Evolutionary conservation across 1,284 basidiomycete species (phyloP).

Genomic region (Austroboletus rostrupii): DNA sequence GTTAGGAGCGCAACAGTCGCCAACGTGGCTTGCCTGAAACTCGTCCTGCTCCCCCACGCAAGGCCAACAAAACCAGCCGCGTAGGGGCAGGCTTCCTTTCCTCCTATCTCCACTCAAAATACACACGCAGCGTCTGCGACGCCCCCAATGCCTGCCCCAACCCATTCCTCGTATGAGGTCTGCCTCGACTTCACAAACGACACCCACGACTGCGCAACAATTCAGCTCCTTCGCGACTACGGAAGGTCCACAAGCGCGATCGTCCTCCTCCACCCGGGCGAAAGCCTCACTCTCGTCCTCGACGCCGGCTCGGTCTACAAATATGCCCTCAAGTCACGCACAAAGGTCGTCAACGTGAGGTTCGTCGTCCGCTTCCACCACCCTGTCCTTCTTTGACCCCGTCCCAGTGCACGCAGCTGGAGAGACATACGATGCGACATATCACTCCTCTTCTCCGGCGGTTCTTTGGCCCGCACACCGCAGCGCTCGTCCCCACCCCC

Average conservation of each 20-base stretch:
- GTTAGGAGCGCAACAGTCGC: constrained; percentile 31
- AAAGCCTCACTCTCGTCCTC: constrained; percentile 60
- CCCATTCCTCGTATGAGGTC: constrained; percentile 51
- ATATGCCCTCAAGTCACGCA: constrained; percentile 62
- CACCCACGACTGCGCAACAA: constrained; percentile 57
- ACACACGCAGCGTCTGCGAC: constrained; percentile 24
- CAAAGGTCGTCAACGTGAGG: constrained; percentile 68
- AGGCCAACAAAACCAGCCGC: constrained; percentile 31
- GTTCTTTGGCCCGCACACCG: constrained; percentile 27
- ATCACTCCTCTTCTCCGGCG: constrained; percentile 54
- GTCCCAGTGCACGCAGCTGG: constrained; percentile 58
- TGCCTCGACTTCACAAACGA: constrained; percentile 68
- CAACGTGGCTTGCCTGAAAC: constrained; percentile 35
- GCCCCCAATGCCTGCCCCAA: constrained; percentile 43
- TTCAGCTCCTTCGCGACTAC: constrained; percentile 64
- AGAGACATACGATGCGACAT: constrained; percentile 57
- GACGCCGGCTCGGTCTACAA: constrained; percentile 65
- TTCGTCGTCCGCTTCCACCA: constrained; percentile 32
- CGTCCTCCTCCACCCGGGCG: constrained; percentile 57
- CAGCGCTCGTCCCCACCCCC: constrained; percentile 30
- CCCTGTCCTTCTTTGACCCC: constrained; percentile 8
- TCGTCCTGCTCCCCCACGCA: constrained; percentile 28
- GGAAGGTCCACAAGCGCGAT: constrained; percentile 51
- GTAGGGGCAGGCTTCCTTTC: constrained; percentile 22
- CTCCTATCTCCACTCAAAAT: constrained; percentile 14